phyloP scores from a whole-genome alignment of 2,329 filamentous ascomycete genomes.

The Graphiopsis chlorocephala region DNA sequence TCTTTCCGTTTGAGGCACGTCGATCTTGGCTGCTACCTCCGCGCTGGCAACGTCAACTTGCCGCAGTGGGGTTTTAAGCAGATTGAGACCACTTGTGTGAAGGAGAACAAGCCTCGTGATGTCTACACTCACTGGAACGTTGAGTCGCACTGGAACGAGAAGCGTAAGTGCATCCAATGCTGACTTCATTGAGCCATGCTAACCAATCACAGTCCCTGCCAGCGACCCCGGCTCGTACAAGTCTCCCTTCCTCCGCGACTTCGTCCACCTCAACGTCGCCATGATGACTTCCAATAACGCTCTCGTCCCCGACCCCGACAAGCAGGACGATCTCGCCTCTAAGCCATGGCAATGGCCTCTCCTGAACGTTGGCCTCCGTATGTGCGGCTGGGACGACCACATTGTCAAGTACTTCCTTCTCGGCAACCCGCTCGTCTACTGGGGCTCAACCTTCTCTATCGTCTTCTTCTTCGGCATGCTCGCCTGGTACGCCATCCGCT shows the following conservation, averaged over 20 bases:
- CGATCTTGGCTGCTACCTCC: constrained; percentile 84
- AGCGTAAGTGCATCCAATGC: constrained; percentile 59
- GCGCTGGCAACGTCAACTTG: constrained; percentile 91
- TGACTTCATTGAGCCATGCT: neutral
- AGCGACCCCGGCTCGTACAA: constrained; percentile 89
- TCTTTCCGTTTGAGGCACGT: constrained; percentile 84
- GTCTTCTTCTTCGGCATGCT: constrained; percentile 70
- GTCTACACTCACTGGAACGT: constrained; percentile 99
- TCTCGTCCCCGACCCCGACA: constrained; percentile 93
- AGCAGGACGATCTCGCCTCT: constrained; percentile 96
- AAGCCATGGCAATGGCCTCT: constrained; percentile 99
- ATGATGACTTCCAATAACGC: constrained; percentile 99
- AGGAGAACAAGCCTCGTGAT: constrained; percentile 87
- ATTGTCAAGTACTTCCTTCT: constrained; percentile 98
- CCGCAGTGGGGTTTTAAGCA: constrained; percentile 99
- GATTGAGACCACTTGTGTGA: constrained; percentile 94
- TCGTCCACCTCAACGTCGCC: constrained; percentile 94
- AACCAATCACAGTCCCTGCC: constrained; percentile 64
- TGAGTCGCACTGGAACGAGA: constrained; percentile 91
- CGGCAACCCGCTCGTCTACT: constrained; percentile 94
- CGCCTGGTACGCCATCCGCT: constrained; percentile 83
- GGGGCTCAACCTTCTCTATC: constrained; percentile 81
- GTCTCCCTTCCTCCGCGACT: constrained; percentile 96
- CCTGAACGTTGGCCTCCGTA: constrained; percentile 88
- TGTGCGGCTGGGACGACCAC: constrained; percentile 97